These are phyloP conservation scores for Diplodia corticola DNA, from an alignment of 2,329 filamentous ascomycete genomes.

Conservation along the genomic window DNA sequence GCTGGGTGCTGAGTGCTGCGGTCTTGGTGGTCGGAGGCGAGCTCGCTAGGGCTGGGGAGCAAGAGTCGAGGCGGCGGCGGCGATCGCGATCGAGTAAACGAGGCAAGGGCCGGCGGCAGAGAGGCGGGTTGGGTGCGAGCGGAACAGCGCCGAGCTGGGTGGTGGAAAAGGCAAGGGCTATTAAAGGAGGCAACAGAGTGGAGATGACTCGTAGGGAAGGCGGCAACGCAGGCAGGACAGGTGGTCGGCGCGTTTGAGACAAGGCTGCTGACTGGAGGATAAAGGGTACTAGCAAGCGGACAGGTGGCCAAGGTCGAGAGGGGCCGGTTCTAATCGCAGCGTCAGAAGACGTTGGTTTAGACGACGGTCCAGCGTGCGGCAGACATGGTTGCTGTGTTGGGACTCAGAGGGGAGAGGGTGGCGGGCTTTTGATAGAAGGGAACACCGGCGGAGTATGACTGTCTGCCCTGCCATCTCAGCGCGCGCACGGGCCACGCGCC, in stretches of 20 bases:
- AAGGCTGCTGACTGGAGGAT: constrained; percentile 23
- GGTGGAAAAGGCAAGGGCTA: constrained; percentile 25
- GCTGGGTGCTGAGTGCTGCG: background rate
- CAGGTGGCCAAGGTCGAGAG: constrained; percentile 21
- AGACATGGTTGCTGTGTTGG: constrained; percentile 16
- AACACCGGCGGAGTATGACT: constrained; percentile 14
- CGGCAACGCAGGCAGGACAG: constrained; percentile 25
- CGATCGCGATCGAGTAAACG: constrained; percentile 35
- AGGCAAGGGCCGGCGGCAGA: constrained; percentile 27
- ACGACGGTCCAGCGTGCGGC: constrained; percentile 4
- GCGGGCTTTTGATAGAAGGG: constrained; percentile 22
- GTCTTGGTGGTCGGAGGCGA: constrained; percentile 24
- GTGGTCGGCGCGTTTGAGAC: constrained; percentile 22
- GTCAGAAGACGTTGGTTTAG: constrained; percentile 17
- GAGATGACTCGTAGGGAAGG: constrained; percentile 30
- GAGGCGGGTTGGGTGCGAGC: constrained; percentile 24
- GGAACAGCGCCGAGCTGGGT: constrained; percentile 24
- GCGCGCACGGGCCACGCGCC: constrained; percentile 2
- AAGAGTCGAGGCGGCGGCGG: constrained; percentile 27
- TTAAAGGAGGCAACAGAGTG: constrained; percentile 26
- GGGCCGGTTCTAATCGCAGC: constrained; percentile 12
- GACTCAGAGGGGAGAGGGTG: constrained; percentile 13
- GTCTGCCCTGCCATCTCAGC: constrained; percentile 12
- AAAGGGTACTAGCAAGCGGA: constrained; percentile 20
- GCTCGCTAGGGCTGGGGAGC: constrained; percentile 12